Percentiles rank a stretch among this genome's conserved stretches.
Conservation (phyloP, 345 rosid species). For the Trapa incisa region DNA sequence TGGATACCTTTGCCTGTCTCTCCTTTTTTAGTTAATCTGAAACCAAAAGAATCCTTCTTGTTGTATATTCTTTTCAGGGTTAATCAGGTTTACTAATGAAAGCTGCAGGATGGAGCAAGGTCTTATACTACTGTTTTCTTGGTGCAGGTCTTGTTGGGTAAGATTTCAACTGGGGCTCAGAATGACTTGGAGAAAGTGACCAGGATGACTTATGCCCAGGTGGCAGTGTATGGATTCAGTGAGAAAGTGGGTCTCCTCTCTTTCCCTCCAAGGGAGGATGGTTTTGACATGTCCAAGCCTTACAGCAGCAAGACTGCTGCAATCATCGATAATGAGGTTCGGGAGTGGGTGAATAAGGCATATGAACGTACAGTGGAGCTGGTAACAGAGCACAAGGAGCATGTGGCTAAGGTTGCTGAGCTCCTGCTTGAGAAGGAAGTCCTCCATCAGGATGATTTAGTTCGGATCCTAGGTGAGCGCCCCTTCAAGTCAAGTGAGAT, state of each 20-base stretch:
- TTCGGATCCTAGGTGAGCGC: conserved; percentile 63
- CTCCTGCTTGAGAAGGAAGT: conserved; percentile 78
- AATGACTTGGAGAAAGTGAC: conserved; percentile 96
- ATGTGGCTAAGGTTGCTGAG: conserved; percentile 71
- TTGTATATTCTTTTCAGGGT: background rate
- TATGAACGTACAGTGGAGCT: conserved; percentile 48
- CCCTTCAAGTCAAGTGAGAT: conserved; percentile 58
- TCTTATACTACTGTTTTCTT: background rate
- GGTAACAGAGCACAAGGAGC: conserved; percentile 63
- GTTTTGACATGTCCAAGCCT: conserved; percentile 63
- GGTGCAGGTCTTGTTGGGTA: conserved; percentile 64
- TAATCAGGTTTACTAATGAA: background rate
- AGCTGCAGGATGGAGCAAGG: background rate
- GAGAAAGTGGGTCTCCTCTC: conserved; percentile 94
- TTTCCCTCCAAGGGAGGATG: conserved; percentile 72
- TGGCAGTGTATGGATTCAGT: conserved; percentile 90
- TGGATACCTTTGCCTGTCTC: no score
- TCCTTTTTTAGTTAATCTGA: background rate
- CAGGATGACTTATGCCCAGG: conserved; percentile 91
- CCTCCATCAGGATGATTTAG: conserved; percentile 68
- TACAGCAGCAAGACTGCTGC: conserved; percentile 89
- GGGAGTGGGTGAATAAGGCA: conserved; percentile 84
- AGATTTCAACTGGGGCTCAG: conserved; percentile 87
- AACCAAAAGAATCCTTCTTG: background rate
- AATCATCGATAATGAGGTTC: conserved; percentile 67